Evolutionary conservation across 108 stramenopile species (phyloP).

Genomic region (Asterionellopsis glacialis): DNA sequence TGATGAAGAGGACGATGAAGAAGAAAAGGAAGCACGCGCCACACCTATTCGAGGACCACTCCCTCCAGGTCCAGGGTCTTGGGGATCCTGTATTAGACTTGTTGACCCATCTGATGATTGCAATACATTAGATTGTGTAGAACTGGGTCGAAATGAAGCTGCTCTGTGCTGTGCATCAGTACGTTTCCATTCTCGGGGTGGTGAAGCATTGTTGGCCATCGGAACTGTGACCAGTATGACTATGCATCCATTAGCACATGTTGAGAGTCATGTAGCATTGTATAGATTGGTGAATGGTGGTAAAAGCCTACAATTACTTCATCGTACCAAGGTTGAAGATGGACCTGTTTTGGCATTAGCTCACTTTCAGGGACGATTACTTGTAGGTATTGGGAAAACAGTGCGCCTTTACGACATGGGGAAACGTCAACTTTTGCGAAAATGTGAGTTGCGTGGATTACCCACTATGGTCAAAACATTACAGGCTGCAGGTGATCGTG

Average conservation of each 20-base stretch:
- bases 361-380: constrained; percentile 90
- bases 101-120: constrained; percentile 80
- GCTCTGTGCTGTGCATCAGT: constrained; percentile 90
- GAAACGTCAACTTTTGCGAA: constrained; percentile 93
- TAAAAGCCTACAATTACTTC: constrained; percentile 78
- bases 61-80: constrained; percentile 74
- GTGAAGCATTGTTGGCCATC: constrained; percentile 90
- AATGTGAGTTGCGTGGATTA: constrained; percentile 88
- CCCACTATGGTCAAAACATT: constrained; percentile 87
- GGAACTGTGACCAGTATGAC: constrained; percentile 89
- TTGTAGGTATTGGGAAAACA: constrained; percentile 88
- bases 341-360: constrained; percentile 86
- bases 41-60: constrained; percentile 89
- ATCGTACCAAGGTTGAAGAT: constrained; percentile 91
- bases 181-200: constrained; percentile 89
- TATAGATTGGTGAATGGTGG: constrained; percentile 85
- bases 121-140: constrained; percentile 81
- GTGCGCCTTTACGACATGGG: constrained; percentile 96
- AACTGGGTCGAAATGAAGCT: constrained; percentile 90
- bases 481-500: constrained; percentile 78
- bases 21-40: constrained; percentile 51
- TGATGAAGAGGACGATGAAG: constrained; percentile 83
- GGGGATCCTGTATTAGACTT: constrained; percentile 96
- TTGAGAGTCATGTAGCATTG: constrained; percentile 65
- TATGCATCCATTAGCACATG: constrained; percentile 78